Evolutionary conservation across 2,329 filamentous ascomycete genomes (phyloP).

Genomic region (Colletotrichum musicola): DNA sequence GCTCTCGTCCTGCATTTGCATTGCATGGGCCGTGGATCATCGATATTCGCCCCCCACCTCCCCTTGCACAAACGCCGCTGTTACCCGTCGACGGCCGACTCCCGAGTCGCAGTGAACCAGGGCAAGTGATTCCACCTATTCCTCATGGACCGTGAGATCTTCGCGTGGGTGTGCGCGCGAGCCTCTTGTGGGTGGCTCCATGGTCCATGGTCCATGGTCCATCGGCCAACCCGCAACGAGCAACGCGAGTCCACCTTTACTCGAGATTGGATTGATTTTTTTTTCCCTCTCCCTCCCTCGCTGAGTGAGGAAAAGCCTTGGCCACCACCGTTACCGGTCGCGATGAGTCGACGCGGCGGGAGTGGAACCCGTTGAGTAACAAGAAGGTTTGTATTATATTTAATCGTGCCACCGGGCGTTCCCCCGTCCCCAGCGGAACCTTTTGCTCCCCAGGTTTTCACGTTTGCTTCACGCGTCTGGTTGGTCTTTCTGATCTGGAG

Average conservation of each 20-base stretch:
- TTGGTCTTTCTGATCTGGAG: conserved; percentile 22
- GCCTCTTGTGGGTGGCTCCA: no score
- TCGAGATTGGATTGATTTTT: conserved; percentile 33
- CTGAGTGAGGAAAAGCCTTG: no score
- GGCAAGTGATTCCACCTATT: neutral
- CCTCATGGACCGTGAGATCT: conserved; percentile 14
- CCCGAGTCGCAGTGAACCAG: conserved; percentile 21
- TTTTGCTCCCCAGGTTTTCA: conserved; percentile 24
- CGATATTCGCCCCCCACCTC: neutral
- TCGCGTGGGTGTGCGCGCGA: conserved; percentile 5
- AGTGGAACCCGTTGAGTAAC: conserved; percentile 36
- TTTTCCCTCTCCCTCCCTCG: neutral
- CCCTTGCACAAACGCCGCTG: conserved; percentile 25
- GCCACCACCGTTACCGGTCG: conserved; percentile 29
- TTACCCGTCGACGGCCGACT: conserved; percentile 35
- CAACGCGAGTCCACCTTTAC: conserved; percentile 22
- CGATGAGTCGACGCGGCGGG: conserved; percentile 33
- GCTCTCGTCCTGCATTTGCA: no score
- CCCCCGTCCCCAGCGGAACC: conserved; percentile 11
- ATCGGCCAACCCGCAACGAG: conserved; percentile 33
- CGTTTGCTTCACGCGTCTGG: conserved; percentile 31
- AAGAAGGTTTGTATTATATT: conserved; percentile 30
- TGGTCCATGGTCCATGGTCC: neutral
- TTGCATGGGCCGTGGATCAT: no score
- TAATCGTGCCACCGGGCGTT: conserved; percentile 32